A percentile compares a stretch with the other conserved stretches of the same genome.
Conservation (phyloP, 1,139 yeast genomes). For the Yamadazyma dushanensis region DNA sequence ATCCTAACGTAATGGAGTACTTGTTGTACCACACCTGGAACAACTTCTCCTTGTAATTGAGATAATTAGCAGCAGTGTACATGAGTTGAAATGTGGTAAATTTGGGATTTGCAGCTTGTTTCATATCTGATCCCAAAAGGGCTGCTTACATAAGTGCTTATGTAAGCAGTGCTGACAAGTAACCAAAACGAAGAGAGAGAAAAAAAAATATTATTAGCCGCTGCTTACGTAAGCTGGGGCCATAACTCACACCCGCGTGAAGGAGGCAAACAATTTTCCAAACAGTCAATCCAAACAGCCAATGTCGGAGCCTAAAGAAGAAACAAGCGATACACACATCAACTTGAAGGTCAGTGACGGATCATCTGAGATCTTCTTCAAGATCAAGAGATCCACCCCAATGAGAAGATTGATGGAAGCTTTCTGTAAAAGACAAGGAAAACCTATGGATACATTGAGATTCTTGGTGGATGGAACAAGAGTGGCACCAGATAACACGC, state of each 20-base stretch:
- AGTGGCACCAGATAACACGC: slow-evolving; percentile 84
- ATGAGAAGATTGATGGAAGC: slow-evolving; percentile 96
- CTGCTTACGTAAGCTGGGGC: no score
- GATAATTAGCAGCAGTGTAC: slow-evolving; percentile 20
- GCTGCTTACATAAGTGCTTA: background rate
- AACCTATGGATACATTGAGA: slow-evolving; percentile 76
- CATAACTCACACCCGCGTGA: no score
- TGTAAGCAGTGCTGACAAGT: background rate
- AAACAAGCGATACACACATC: slow-evolving; percentile 72
- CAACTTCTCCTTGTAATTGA: slow-evolving; percentile 42
- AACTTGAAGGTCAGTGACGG: slow-evolving; percentile 94
- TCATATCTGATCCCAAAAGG: background rate
- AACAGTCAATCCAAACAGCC: no score
- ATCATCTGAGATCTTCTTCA: slow-evolving; percentile 90
- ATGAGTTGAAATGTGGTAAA: background rate
- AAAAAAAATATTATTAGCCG: no score
- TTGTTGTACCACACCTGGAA: slow-evolving; percentile 63
- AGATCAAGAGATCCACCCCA: slow-evolving; percentile 90
- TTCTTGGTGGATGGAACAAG: slow-evolving; percentile 94
- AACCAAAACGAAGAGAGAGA: background rate
- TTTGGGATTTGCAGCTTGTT: slow-evolving; percentile 4
- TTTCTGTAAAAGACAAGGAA: slow-evolving; percentile 96
- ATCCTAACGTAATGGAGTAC: slow-evolving; percentile 45
- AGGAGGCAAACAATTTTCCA: no score
- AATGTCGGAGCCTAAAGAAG: slow-evolving; percentile 37